Evolutionary conservation across 257 asterid genomes (phyloP).

Genomic region (Solanum chmielewskii): DNA sequence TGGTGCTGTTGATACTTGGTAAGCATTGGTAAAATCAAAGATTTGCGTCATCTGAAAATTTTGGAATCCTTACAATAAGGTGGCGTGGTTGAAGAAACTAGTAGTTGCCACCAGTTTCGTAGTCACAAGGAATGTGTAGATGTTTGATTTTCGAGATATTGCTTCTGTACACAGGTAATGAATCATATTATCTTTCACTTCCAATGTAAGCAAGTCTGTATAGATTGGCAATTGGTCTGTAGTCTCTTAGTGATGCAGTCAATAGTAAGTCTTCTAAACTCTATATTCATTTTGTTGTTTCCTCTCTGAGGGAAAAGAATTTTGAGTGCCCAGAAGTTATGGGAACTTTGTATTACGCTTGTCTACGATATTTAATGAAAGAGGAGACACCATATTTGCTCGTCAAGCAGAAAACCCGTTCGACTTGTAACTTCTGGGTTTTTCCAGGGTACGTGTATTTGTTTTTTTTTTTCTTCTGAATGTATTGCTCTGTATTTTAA

Average conservation of each 20-base stretch:
- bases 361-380: background rate
- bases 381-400: background rate
- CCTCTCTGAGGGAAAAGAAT: background rate
- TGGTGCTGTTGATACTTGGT: background rate
- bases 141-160: background rate
- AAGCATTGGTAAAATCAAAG: background rate
- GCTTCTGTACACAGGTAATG: conserved; percentile 17
- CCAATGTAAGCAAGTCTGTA: conserved; percentile 19
- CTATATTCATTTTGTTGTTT: background rate
- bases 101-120: background rate
- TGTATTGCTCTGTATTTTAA: background rate
- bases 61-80: background rate
- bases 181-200: conserved; percentile 4
- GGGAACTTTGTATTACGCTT: background rate
- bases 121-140: background rate
- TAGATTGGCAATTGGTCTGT: conserved; percentile 16
- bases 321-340: background rate
- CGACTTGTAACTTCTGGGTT: background rate
- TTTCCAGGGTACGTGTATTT: background rate
- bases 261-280: background rate
- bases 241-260: background rate
- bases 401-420: background rate
- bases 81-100: background rate
- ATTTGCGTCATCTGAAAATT: background rate
- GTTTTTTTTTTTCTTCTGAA: background rate